Base-by-base conservation (phyloP, 176 grass and related monocot species). In the Tillandsia leiboldiana region DNA sequence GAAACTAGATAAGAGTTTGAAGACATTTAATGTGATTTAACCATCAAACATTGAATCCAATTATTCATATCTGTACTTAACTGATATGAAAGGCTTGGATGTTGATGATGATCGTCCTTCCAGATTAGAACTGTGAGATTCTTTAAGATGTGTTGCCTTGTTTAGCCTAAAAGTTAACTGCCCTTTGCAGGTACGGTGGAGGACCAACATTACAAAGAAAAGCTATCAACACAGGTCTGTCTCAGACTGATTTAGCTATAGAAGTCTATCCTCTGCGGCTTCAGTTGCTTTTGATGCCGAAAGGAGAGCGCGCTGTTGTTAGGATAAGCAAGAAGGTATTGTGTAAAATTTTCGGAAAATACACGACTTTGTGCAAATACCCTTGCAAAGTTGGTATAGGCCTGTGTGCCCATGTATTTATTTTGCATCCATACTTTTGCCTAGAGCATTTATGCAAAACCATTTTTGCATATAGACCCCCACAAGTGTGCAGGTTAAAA, bases 181-280 rank as follows among this genome's bases (percentile, higher is more conserved):
- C 59, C 1, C 9, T 77, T 70, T 75, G 70, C 74, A 99, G 95
- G 95, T 99, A 99, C 56, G 90, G 95, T 68, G 95, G 95, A 65
- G 95, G 95, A 12, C 95, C 95, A 63, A 75, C 74, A 74, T 75
- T 99, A 76, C 90, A 87, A 75, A 85, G 95, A 84, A 99, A 86
- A 73, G 89, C 95, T 71, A 99, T 99, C 74, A 88, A 99, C 23
- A 90, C 77, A 81, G 95, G 95, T 59, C 81, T 99, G 42, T 99
- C 95, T 84, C 90, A 94, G 84, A 84, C 76, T 75, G 95, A 99
- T 83, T 83, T 99, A 75, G 82, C 90, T 33, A 93, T 99, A 77
- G 95, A 99, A 99, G 95, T 99, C 75, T 99, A 99, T 81, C 95
- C 95, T 73, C 67, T 99, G 67, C 90, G 95, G 11, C 87, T 99